A percentile compares a stretch with the other conserved stretches of the same genome.
phyloP scores from a whole-genome alignment of 805 yeast genomes.

The Diddensiella transvaalensis region DNA sequence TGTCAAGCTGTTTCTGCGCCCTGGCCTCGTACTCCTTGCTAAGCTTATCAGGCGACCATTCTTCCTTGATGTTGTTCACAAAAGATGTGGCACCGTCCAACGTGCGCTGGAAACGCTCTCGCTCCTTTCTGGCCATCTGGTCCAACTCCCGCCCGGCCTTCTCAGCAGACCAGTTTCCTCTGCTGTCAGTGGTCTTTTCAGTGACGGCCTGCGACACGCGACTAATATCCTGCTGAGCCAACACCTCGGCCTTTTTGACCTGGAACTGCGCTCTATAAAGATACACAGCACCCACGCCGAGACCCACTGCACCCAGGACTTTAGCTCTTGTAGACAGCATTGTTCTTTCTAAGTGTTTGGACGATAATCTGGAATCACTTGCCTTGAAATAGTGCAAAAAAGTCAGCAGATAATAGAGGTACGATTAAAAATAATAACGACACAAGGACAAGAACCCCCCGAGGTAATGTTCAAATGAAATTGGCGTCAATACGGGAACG shows the following conservation, averaged over 20 bases:
- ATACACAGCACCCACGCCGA: slow-evolving; percentile 23
- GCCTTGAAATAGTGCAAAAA: no score
- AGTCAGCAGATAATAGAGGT: no score
- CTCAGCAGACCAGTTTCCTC: slow-evolving; percentile 10
- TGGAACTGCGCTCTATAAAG: slow-evolving; percentile 21
- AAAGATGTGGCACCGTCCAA: slow-evolving; percentile 2
- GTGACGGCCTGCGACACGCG: slow-evolving; percentile 15
- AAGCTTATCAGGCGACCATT: slow-evolving; percentile 4
- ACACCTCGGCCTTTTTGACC: slow-evolving; percentile 19
- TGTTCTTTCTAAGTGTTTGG: background rate
- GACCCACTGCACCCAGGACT: slow-evolving; percentile 16
- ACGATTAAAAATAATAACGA: no score
- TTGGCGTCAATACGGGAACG: no score
- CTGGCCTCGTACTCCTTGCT: slow-evolving; percentile 10
- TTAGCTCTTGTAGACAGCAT: slow-evolving; percentile 18
- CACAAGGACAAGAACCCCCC: no score
- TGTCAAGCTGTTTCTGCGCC: slow-evolving; percentile 12
- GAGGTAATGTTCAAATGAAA: no score
- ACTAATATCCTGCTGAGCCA: slow-evolving; percentile 21
- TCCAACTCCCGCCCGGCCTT: slow-evolving; percentile 18
- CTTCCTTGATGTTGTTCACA: slow-evolving; percentile 9
- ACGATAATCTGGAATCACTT: no score
- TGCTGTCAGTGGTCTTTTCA: slow-evolving; percentile 1
- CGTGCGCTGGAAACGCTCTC: background rate
- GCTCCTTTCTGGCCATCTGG: slow-evolving; percentile 2